These are phyloP conservation scores for Lactarius psammicola DNA, from an alignment of 768 basidiomycete genomes.

Conservation along the genomic window DNA sequence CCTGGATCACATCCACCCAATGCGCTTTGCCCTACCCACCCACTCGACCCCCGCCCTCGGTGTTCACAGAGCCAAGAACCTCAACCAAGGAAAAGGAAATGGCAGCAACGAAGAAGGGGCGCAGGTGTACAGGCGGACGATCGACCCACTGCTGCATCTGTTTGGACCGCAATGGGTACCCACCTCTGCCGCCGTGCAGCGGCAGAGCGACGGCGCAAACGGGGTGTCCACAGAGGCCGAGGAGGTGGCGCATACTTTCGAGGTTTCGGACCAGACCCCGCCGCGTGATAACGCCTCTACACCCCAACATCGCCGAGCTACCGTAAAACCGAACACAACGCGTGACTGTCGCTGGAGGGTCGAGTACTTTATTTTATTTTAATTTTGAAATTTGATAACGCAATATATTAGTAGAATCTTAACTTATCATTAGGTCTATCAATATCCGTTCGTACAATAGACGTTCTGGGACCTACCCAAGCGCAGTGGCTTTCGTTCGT, in stretches of 20 bases:
- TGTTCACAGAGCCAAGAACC: conserved; percentile 27
- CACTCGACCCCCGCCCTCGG: conserved; percentile 40
- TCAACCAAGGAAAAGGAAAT: conserved; percentile 31
- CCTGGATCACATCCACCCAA: conserved; percentile 62
- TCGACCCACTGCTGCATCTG: conserved; percentile 72
- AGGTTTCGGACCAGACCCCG: conserved; percentile 25
- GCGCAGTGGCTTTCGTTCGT: too few species aligned
- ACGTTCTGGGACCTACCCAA: too few species aligned
- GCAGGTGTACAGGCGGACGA: conserved; percentile 60
- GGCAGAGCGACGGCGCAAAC: neutral
- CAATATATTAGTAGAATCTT: too few species aligned
- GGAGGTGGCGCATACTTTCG: conserved; percentile 25
- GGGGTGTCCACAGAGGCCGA: conserved; percentile 13
- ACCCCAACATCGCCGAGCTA: too few species aligned
- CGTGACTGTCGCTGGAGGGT: too few species aligned
- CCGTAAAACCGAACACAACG: too few species aligned
- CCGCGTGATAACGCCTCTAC: neutral
- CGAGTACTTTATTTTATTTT: too few species aligned
- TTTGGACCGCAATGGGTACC: conserved; percentile 38
- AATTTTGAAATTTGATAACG: too few species aligned
- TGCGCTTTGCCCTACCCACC: conserved; percentile 66
- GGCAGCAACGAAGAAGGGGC: conserved; percentile 44
- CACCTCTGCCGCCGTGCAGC: too few species aligned
- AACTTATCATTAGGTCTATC: too few species aligned
- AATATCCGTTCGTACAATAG: too few species aligned